A percentile compares a stretch with the other conserved stretches of the same genome.
Evolutionary conservation across 257 asterid genomes (phyloP).

Genomic region (Phtheirospermum japonicum): DNA sequence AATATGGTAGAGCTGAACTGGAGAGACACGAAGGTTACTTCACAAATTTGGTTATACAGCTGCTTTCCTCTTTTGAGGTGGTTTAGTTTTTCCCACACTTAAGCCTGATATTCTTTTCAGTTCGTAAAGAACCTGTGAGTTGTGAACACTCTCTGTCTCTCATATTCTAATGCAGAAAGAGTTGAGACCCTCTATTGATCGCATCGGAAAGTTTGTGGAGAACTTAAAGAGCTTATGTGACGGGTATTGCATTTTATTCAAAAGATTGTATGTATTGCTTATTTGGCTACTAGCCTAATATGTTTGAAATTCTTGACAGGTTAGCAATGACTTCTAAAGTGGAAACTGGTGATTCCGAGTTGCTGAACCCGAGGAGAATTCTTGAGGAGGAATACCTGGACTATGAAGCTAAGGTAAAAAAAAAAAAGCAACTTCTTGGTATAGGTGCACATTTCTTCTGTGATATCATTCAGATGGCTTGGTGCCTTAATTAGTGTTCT

Average conservation of each 20-base stretch:
- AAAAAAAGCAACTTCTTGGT: slow-evolving; percentile 17
- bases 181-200: slow-evolving; percentile 71
- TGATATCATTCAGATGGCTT: neutral
- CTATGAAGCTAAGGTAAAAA: slow-evolving; percentile 79
- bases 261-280: slow-evolving; percentile 8
- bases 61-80: slow-evolving; percentile 89
- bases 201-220: slow-evolving; percentile 77
- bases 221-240: slow-evolving; percentile 69
- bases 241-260: slow-evolving; percentile 47
- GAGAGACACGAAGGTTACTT: slow-evolving; percentile 82
- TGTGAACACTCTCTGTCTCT: slow-evolving; percentile 13
- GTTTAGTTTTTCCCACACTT: slow-evolving; percentile 23
- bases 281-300: slow-evolving; percentile 3
- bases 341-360: slow-evolving; percentile 46
- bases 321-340: slow-evolving; percentile 39
- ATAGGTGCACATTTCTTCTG: slow-evolving; percentile 9
- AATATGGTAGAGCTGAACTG: slow-evolving; percentile 66
- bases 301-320: slow-evolving; percentile 40
- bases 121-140: slow-evolving; percentile 19
- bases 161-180: slow-evolving; percentile 56
- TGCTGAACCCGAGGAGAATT: slow-evolving; percentile 58
- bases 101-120: slow-evolving; percentile 9
- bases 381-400: slow-evolving; percentile 95
- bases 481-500: neutral
- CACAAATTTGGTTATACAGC: slow-evolving; percentile 59